Base-by-base conservation (phyloP, 495 filamentous ascomycete species). In the Xylaria flabelliformis region DNA sequence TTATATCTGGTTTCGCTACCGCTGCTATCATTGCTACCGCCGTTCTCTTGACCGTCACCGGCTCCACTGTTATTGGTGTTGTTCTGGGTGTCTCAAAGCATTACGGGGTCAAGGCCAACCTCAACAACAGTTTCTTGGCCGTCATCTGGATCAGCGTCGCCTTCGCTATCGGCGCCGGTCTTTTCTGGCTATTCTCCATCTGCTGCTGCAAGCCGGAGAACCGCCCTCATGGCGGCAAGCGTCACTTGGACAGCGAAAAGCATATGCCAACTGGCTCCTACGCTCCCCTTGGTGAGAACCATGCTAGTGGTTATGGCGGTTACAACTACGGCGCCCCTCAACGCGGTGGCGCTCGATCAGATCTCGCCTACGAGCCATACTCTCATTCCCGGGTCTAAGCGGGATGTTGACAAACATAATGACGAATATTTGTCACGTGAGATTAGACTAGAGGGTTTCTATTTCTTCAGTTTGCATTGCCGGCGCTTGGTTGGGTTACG, bases 151-250 rank as follows among this genome's bases (percentile, higher is more conserved):
- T 97, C 62, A 91, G 90, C 62, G 91, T 90, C 13, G 91, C 86
- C 42, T 96, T 97, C 80, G 89, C 91, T 58, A 74, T 94, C 29
- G 92, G 78, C 61, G 90, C 90, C 17, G 86, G 86, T 70, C 74
- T 97, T 75, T 97, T 97, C 91, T 98, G 95, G 95, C 84, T 92
- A 74, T 89, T 97, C 81, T 93, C 90, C 81, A 86, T 90, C 69
- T 98, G 95, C 91, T 98, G 95, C 90, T 97, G 95, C 86, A 77
- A 80, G 64, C 83, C 81, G 59, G 83, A 84, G 75, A 77, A 82
- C 69, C 75, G 78, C 48, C 70, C 74, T 17, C 61, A 77, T 70
- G 71, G 74, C 66, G 71, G 74, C 66, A 66, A 71, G 34, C 32
- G 70, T 19, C 71, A 70, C 71, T 72, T 72, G 56, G 78, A 77